These are phyloP conservation scores for Blastomyces silverae DNA, from an alignment of 2,329 filamentous ascomycete genomes.

Conservation along the genomic window DNA sequence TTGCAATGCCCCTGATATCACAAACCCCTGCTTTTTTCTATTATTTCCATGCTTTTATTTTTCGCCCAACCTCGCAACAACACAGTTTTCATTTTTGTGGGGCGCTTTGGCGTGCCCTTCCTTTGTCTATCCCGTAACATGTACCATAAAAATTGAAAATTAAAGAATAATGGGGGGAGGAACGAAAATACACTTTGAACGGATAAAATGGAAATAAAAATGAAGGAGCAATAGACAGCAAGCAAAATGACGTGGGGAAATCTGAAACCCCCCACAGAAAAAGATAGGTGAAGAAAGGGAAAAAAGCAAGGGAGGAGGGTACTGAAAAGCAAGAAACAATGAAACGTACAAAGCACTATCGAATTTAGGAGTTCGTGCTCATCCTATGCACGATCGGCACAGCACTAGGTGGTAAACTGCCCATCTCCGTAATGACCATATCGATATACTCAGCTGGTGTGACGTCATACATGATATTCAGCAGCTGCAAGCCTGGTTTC, in stretches of 20 bases:
- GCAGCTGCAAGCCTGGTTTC: slow-evolving; percentile 54
- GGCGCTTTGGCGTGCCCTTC: not conserved
- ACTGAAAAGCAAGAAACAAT: not conserved
- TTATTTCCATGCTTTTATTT: not conserved
- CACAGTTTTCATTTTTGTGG: not conserved
- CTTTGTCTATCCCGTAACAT: slow-evolving; percentile 4
- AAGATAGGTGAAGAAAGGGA: not conserved
- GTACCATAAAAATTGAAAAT: not conserved
- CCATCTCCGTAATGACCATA: slow-evolving; percentile 86
- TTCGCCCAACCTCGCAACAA: not conserved
- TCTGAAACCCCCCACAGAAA: not conserved
- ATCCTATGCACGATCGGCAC: slow-evolving; percentile 67
- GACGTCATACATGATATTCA: slow-evolving; percentile 83
- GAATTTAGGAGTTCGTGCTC: slow-evolving; percentile 35
- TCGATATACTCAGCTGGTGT: slow-evolving; percentile 81
- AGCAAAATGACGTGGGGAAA: not conserved
- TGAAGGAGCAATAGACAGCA: not conserved
- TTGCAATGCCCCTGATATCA: not conserved
- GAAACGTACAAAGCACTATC: not conserved
- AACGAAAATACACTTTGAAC: not conserved
- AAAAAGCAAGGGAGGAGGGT: not conserved
- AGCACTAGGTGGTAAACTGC: slow-evolving; percentile 75
- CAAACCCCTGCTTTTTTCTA: not conserved
- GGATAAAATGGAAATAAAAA: slow-evolving; percentile 1
- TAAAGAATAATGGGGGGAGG: not conserved